Evolutionary conservation across 2,329 filamentous ascomycete genomes (phyloP), one percentile per base, ranked within the genome.

Genomic region (Grosmannia serpens): DNA sequence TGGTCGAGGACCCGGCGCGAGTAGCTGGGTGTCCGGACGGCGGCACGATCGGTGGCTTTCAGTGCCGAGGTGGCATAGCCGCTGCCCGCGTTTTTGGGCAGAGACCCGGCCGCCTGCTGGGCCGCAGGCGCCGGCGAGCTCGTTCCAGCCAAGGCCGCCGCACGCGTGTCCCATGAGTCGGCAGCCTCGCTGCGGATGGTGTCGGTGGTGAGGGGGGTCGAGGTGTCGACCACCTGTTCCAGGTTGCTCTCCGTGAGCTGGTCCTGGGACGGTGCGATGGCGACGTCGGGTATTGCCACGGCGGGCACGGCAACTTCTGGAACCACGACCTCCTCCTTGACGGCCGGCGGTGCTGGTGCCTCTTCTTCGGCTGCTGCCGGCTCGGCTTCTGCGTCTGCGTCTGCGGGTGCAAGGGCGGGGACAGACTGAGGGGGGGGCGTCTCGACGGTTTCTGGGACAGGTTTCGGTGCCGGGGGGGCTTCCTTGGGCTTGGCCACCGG

Each of bases 191-290:
- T 96, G 63, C 89, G 90, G 63, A 84, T 88, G 53, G 92, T 96
- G 64, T 86, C 87, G 57, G 89, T 92, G 53, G 86, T 81, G 24
- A 86, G 83, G 47, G 89, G 88, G 59, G 84, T 77, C 50, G 92
- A 95, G 58, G 80, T 81, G 74, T 96, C 91, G 64, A 85, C 87
- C 65, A 97, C 80, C 73, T 92, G 89, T 71, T 96, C 91, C 59
- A 97, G 86, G 73, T 97, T 97, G 66, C 86, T 87, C 75, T 92
- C 86, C 31, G 92, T 97, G 64, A 97, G 81, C 67, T 91, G 85
- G 70, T 91, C 89, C 73, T 88, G 86, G 27, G 89, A 82, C 20
- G 88, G 86, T 11, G 46, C 67, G 33, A 74, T 70, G 5, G 73
- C 67, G 8, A 73, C 67, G 61, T 71, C 61, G 59, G 60, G 60